Conservation (phyloP, 2,329 filamentous ascomycete species). For the Fusarium globosum region DNA sequence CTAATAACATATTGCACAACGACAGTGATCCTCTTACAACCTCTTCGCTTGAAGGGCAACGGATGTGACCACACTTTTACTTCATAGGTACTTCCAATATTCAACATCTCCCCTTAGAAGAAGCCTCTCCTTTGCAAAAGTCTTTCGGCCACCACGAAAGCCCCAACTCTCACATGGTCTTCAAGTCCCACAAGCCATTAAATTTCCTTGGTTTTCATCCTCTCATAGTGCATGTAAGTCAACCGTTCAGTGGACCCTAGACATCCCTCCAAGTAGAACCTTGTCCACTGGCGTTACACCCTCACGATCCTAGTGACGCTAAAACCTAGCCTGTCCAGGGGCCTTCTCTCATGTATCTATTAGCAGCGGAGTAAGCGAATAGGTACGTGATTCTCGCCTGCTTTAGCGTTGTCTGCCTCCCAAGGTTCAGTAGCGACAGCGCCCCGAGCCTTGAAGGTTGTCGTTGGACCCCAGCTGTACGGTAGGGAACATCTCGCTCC, state of each 20-base stretch:
- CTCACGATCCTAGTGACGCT: slow-evolving; percentile 39
- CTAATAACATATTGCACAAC: background rate
- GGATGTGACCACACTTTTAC: background rate
- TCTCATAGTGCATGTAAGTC: slow-evolving; percentile 35
- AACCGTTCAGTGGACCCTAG: slow-evolving; percentile 35
- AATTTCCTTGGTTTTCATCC: slow-evolving; percentile 40
- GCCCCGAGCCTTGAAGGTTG: slow-evolving; percentile 32
- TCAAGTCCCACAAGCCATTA: slow-evolving; percentile 31
- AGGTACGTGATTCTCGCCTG: slow-evolving; percentile 40
- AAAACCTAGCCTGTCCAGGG: slow-evolving; percentile 35
- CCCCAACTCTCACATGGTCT: slow-evolving; percentile 23
- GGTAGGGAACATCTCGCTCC: slow-evolving; percentile 24
- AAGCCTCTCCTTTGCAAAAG: background rate
- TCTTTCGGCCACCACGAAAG: slow-evolving; percentile 12
- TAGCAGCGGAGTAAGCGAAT: slow-evolving; percentile 27
- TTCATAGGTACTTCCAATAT: background rate
- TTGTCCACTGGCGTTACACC: slow-evolving; percentile 46
- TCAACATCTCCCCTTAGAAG: background rate
- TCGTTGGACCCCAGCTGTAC: slow-evolving; percentile 32
- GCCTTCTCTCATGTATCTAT: slow-evolving; percentile 28
- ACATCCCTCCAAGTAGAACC: slow-evolving; percentile 33
- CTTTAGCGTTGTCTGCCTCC: slow-evolving; percentile 34
- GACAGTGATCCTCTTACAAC: background rate
- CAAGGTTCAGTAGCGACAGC: slow-evolving; percentile 34
- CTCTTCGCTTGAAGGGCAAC: background rate